These are phyloP conservation scores for Boechera stricta DNA, from an alignment of 345 rosid species.

Conservation along the genomic window DNA sequence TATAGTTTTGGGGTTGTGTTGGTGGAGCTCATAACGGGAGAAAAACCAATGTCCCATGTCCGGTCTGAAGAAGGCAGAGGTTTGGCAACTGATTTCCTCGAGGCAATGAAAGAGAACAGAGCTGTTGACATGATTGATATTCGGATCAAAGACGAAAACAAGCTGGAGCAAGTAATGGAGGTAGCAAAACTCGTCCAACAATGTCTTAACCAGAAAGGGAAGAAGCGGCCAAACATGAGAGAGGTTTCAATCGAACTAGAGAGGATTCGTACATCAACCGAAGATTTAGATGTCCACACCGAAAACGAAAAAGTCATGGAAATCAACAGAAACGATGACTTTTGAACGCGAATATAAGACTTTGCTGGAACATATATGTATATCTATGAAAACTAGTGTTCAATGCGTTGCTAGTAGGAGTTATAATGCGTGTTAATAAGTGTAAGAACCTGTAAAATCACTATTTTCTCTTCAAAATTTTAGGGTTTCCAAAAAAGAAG, in stretches of 20 bases:
- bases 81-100: conserved; percentile 43
- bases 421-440: background rate
- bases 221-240: conserved; percentile 51
- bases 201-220: conserved; percentile 47
- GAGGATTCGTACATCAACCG: conserved; percentile 20
- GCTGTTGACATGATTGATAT: conserved; percentile 40
- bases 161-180: conserved; percentile 22
- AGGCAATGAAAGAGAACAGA: conserved; percentile 37
- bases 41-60: conserved; percentile 34
- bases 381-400: background rate
- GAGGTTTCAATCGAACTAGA: conserved; percentile 46
- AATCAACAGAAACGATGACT: background rate
- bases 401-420: background rate
- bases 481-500: background rate
- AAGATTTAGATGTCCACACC: background rate
- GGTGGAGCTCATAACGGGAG: conserved; percentile 52
- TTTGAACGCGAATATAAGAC: background rate
- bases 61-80: conserved; percentile 45
- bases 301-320: background rate
- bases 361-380: background rate
- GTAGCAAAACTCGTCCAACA: conserved; percentile 44
- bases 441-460: background rate
- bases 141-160: conserved; percentile 13
- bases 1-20: conserved; percentile 58
- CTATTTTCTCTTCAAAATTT: background rate